Evolutionary conservation across 2,329 filamentous ascomycete species (phyloP).

Genomic region (Penicillium sp.): DNA sequence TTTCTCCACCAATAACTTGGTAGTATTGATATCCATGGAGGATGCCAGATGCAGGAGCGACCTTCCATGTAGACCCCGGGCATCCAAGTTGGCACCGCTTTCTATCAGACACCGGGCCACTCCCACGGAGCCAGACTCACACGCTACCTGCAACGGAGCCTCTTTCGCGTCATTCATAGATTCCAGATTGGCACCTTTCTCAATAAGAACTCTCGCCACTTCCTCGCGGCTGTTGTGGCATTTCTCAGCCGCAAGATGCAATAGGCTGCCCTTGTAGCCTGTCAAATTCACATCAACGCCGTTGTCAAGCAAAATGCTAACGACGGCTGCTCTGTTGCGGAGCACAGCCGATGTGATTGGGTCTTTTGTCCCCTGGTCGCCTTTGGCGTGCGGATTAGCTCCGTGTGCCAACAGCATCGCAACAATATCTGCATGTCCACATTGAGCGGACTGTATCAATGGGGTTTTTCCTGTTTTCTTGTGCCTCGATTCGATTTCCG

Average conservation of each 20-base stretch:
- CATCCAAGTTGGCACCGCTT: neutral
- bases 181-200: slow-evolving; percentile 4
- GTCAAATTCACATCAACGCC: neutral
- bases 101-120: slow-evolving; percentile 5
- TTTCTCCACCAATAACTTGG: slow-evolving; percentile 5
- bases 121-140: neutral
- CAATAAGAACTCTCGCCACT: neutral
- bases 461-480: neutral
- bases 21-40: neutral
- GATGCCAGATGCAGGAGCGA: slow-evolving; percentile 9
- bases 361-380: neutral
- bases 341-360: neutral
- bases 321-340: neutral
- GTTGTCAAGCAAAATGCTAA: neutral
- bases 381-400: neutral
- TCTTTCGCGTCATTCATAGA: neutral
- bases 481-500: neutral
- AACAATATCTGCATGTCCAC: neutral
- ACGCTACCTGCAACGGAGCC: neutral
- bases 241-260: neutral
- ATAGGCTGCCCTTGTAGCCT: neutral
- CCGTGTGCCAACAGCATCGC: neutral
- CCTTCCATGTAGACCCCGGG: neutral
- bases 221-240: neutral
- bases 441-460: neutral